Conservation (phyloP, 306 rosid genomes). For the Lupinus albus region DNA sequence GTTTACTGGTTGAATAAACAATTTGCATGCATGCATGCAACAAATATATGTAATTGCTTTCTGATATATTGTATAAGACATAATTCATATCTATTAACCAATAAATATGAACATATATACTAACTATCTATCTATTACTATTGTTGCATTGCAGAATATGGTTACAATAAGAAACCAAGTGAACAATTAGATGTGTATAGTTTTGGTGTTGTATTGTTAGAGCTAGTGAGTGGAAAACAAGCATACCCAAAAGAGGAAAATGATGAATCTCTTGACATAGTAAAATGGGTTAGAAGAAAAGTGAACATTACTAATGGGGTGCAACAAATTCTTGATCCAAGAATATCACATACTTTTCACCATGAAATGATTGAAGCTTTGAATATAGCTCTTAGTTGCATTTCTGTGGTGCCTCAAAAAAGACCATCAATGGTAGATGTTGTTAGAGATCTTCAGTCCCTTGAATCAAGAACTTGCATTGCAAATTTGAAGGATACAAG, state of each 20-base stretch:
- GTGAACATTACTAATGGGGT: conserved; percentile 82
- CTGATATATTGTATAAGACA: background rate
- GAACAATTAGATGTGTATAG: conserved; percentile 84
- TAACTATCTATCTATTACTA: conserved; percentile 3
- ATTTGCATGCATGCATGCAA: background rate
- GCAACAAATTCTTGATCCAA: conserved; percentile 70
- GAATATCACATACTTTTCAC: conserved; percentile 52
- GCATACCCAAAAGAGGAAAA: conserved; percentile 60
- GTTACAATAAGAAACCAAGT: conserved; percentile 70
- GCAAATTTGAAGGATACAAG: conserved; percentile 44
- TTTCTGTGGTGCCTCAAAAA: conserved; percentile 86
- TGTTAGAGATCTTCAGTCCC: conserved; percentile 67
- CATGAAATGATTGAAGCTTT: conserved; percentile 67
- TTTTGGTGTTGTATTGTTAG: conserved; percentile 85
- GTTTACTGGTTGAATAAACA: too few relatives aligned
- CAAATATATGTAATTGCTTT: conserved; percentile 1
- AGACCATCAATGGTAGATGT: conserved; percentile 84
- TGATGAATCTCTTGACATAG: conserved; percentile 65
- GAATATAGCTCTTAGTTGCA: conserved; percentile 80
- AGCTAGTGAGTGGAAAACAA: conserved; percentile 80
- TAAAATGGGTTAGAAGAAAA: conserved; percentile 93
- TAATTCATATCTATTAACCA: background rate
- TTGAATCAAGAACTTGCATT: conserved; percentile 45
- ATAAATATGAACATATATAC: background rate
- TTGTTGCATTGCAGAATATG: conserved; percentile 67